Conservation (phyloP, 106 monocot species). For the Dactylorhiza incarnata region DNA sequence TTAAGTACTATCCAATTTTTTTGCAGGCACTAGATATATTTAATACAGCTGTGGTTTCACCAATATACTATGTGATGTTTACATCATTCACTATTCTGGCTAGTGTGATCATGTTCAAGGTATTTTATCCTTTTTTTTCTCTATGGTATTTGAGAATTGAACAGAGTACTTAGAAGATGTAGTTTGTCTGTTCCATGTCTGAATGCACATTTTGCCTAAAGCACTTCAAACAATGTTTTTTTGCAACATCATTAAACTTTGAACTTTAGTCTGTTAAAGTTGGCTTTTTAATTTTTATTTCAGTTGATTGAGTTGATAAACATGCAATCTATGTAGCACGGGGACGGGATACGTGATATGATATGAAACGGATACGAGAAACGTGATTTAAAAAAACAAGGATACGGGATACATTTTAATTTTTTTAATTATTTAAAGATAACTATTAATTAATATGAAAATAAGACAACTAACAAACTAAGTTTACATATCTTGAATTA, state of each 20-base stretch:
- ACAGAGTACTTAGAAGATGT: not conserved
- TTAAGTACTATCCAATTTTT: not conserved
- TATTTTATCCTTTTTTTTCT: not conserved
- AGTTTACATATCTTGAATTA: too few relatives aligned
- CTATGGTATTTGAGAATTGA: not conserved
- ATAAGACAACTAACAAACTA: too few relatives aligned
- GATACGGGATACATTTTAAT: too few relatives aligned
- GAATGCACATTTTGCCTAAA: not conserved
- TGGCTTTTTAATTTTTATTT: not conserved
- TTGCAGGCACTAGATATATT: conserved; percentile 33
- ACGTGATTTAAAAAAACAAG: too few relatives aligned
- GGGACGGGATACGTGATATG: too few relatives aligned
- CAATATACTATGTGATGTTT: conserved; percentile 64
- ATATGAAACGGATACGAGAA: too few relatives aligned
- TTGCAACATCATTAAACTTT: not conserved
- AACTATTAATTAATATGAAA: too few relatives aligned
- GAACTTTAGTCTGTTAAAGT: not conserved
- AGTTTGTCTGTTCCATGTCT: not conserved
- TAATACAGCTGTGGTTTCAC: conserved; percentile 43
- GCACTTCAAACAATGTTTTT: not conserved
- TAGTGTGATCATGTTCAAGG: conserved; percentile 66
- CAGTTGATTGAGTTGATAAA: not conserved
- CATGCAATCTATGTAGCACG: not conserved
- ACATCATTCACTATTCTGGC: conserved; percentile 57
- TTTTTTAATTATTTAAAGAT: too few relatives aligned